Evolutionary conservation across 306 rosid genomes (phyloP).

Genomic region (Fragaria ananassa): DNA sequence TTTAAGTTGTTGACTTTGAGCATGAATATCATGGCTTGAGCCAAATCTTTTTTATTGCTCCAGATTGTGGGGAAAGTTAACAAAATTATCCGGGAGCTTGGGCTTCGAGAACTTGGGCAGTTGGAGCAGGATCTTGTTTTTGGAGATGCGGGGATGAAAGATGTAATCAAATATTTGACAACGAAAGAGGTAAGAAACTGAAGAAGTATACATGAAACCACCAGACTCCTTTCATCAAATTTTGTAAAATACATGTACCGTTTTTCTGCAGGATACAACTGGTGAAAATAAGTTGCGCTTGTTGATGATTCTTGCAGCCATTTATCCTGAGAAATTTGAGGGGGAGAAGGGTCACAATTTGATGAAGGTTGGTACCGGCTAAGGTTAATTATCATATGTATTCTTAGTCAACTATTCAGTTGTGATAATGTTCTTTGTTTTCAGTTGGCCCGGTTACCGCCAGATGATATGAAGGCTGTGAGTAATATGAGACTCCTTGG

Average conservation of each 20-base stretch:
- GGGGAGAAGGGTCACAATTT: conserved; percentile 87
- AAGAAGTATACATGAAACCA: conserved; percentile 3
- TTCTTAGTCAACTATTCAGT: conserved; percentile 5
- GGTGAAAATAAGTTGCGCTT: conserved; percentile 92
- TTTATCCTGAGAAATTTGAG: conserved; percentile 90
- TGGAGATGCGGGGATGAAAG: conserved; percentile 93
- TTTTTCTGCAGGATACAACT: conserved; percentile 67
- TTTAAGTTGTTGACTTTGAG: conserved; percentile 12
- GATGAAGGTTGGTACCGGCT: conserved; percentile 63
- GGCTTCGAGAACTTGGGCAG: conserved; percentile 80
- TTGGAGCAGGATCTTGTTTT: conserved; percentile 91
- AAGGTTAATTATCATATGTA: conserved; percentile 7
- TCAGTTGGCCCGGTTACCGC: conserved; percentile 70
- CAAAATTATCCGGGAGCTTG: conserved; percentile 63
- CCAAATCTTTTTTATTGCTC: conserved; percentile 24
- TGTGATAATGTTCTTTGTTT: conserved; percentile 20
- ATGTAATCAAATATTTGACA: conserved; percentile 75
- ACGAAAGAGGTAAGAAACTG: conserved; percentile 52
- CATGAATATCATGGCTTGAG: conserved; percentile 17
- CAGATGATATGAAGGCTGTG: conserved; percentile 71
- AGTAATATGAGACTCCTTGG: conserved; percentile 72
- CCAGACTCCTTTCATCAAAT: not conserved
- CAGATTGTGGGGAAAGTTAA: conserved; percentile 91
- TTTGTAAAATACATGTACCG: conserved; percentile 1
- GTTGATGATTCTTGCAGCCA: conserved; percentile 86